Evolutionary conservation across 2,329 filamentous ascomycete species (phyloP), one percentile per base, ranked within the genome.

Genomic region (Calcarisporium arbuscula): DNA sequence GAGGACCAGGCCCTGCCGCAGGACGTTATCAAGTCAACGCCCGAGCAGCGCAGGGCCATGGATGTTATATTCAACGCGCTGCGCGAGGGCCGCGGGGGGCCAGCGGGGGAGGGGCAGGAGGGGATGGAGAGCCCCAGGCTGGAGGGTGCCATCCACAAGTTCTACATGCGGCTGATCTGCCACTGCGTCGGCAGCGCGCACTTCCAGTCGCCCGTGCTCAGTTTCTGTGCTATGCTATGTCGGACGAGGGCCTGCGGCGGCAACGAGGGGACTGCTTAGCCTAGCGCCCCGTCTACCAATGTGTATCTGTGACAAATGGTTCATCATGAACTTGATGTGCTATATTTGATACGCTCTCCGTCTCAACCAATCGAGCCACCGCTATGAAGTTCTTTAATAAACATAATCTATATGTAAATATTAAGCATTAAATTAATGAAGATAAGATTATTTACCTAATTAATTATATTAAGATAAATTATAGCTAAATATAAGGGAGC

Each of bases 11-110:
- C 19, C 20, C n/a, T 40, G 34, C 34, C 34, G 12, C 22, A 20
- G 19, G 39, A 41, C 25, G 26, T 38, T 11, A 35, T 41, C 22
- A 21, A 38, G 28, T 23, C 39, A 18, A 38, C 32, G 17, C 12
- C 11, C 6, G 15, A 20, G 32, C 39, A 38, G 30, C 15, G 34
- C 22, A 8, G 30, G 31, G 35, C 39, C n/a, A 41, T 41, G 25
- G 26, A 35, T 12, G 28, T 16, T n/a, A 32, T 37, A 11, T 27
- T 32, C 28, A 19, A 22, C 17, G 25, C 25, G 15, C 14, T 37
- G 25, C 10, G 21, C 15, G 21, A 30, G 20, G n/a, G n/a, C n/a
- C n/a, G n/a, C n/a, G n/a, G n/a, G n/a, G n/a, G n/a, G n/a, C n/a
- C 28, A 30, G 17, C 15, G 23, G 16, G 16, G 11, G 32, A 28